These are phyloP conservation scores for Xerocomellus intermedius DNA, from an alignment of 768 basidiomycete genomes.

Conservation along the genomic window DNA sequence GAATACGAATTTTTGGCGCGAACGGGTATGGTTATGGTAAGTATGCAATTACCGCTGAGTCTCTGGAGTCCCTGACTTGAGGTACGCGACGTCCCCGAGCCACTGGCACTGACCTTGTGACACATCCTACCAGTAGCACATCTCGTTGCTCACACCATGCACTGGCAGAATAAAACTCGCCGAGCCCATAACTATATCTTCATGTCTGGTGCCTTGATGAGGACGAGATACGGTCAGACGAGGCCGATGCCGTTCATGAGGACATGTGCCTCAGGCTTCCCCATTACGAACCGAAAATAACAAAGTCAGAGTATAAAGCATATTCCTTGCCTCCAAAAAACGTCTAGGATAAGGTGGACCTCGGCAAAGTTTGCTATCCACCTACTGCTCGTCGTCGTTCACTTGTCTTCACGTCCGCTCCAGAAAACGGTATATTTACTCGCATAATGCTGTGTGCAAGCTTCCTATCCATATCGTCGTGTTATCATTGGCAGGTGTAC, in stretches of 20 bases:
- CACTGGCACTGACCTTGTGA: too few relatives aligned
- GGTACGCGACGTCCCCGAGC: too few relatives aligned
- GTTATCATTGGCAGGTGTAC: constrained; percentile 4
- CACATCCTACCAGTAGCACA: too few relatives aligned
- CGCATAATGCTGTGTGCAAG: neutral
- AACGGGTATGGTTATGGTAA: too few relatives aligned
- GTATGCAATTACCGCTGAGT: neutral
- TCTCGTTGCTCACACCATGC: neutral
- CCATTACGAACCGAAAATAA: neutral
- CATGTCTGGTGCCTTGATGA: neutral
- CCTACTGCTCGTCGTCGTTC: neutral
- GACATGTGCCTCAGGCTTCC: neutral
- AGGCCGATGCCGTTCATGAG: neutral
- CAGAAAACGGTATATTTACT: neutral
- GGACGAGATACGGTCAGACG: neutral
- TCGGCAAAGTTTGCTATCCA: too few relatives aligned
- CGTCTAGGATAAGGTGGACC: neutral
- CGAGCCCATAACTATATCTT: neutral
- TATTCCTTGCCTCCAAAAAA: neutral
- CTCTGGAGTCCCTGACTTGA: too few relatives aligned
- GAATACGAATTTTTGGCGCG: too few relatives aligned
- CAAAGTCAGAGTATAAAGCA: neutral
- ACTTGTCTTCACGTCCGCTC: neutral
- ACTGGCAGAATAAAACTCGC: too few relatives aligned
- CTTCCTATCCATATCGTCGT: neutral